A percentile compares a stretch with the other conserved stretches of the same genome.
Evolutionary conservation across 139 green algal species (phyloP).

Genomic region (Edaphochlamys debaryana): DNA sequence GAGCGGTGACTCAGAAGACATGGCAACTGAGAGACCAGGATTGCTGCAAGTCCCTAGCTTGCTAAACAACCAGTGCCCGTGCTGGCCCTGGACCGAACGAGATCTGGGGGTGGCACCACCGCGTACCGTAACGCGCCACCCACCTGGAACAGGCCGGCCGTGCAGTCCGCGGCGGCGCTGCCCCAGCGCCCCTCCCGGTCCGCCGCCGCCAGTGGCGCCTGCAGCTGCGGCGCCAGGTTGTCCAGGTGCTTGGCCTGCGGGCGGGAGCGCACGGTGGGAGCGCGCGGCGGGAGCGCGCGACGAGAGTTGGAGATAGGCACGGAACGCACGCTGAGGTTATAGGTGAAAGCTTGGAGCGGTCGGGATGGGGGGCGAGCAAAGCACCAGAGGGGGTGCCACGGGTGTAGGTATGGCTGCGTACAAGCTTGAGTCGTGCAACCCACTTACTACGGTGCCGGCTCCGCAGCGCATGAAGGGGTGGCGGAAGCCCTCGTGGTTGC

Average conservation of each 20-base stretch:
- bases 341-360: neutral
- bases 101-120: no score
- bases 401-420: neutral
- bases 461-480: slow-evolving; percentile 69
- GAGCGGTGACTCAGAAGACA: neutral
- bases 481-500: slow-evolving; percentile 63
- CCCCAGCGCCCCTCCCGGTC: neutral
- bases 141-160: slow-evolving; percentile 3
- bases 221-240: slow-evolving; percentile 26
- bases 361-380: neutral
- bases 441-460: slow-evolving; percentile 53
- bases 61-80: no score
- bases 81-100: no score
- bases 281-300: neutral
- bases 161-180: slow-evolving; percentile 1
- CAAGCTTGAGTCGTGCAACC: neutral
- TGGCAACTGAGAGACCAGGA: neutral
- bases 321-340: no score
- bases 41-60: neutral
- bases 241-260: slow-evolving; percentile 40
- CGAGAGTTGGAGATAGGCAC: neutral
- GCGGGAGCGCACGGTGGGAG: neutral
- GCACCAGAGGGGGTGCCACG: neutral
- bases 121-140: no score
- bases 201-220: neutral